Conservation (phyloP, 495 filamentous ascomycete species). For the Penicillium coffeae region DNA sequence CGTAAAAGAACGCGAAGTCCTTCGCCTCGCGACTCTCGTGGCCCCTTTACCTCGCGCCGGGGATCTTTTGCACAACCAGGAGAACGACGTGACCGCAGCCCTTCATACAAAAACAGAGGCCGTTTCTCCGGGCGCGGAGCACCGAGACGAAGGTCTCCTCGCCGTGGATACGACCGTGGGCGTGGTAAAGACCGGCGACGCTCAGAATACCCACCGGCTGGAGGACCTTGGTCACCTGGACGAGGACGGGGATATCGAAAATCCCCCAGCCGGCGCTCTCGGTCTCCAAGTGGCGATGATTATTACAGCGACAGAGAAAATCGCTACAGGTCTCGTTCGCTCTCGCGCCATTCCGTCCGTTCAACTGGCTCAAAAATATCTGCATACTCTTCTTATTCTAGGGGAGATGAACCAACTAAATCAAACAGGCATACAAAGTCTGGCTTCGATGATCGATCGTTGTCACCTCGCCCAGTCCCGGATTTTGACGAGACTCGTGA, state of each 20-base stretch:
- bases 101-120: conserved; percentile 24
- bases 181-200: conserved; percentile 30
- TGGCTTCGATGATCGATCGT: conserved; percentile 27
- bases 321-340: conserved; percentile 30
- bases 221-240: conserved; percentile 29
- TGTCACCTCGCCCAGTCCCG: conserved; percentile 38
- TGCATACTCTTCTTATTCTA: conserved; percentile 20
- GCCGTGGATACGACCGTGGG: conserved; percentile 31
- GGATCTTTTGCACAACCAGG: conserved; percentile 22
- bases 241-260: conserved; percentile 25
- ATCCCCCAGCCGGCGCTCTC: conserved; percentile 30
- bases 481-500: conserved; percentile 31
- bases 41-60: conserved; percentile 20
- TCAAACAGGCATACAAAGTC: conserved; percentile 27
- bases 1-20: conserved; percentile 47
- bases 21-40: conserved; percentile 32
- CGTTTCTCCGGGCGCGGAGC: conserved; percentile 34
- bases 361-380: conserved; percentile 34
- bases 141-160: conserved; percentile 29
- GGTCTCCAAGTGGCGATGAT: conserved; percentile 25
- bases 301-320: conserved; percentile 28
- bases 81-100: conserved; percentile 32
- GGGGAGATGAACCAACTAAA: conserved; percentile 28
- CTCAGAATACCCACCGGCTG: conserved; percentile 18
- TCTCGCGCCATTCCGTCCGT: conserved; percentile 32